Evolutionary conservation across 2,329 filamentous ascomycete species (phyloP), one percentile per base, ranked within the genome.

Genomic region (Xylariaceae sp.): DNA sequence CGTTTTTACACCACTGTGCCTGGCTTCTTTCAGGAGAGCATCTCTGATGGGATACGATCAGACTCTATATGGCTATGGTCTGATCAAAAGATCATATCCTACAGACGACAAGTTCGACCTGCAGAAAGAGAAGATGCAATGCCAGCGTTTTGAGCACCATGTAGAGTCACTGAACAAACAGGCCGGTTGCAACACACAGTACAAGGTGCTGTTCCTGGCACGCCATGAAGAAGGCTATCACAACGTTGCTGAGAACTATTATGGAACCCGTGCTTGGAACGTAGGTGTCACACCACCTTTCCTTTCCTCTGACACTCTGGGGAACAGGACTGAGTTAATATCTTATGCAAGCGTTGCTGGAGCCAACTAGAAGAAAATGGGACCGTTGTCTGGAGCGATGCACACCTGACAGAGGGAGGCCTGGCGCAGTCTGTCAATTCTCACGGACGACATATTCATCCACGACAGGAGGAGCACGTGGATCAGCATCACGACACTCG

Each of bases 141-240:
- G 81, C 81, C 65, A 80, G 57, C 71, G 75, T n/a, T 81, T 85
- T 41, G 64, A 66, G 29, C 59, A 71, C 43, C 78, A 79, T 51
- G 69, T 85, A 18, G 53, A 66, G 14, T 61, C 66, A 16, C 57
- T 85, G 26, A 81, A 81, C 61, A 51, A 56, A 3, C 56, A 68
- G 4, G 47, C 49, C 9, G 61, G 60, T n/a, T 56, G 59, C 8
- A 68, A 65, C 34, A 69, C 71, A 11, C 63, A 68, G 19, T 86
- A 84, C 65, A 81, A 83, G 52, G 67, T 88, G 8, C 56, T 87
- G 19, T 81, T 81, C 59, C 68, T 85, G 58, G 81, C 76, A 3
- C 76, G 83, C 27, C 83, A 87, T 54, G 83, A 83, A 15, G 73
- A 87, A 59, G 83, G 83, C 9, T 76, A 65, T 50, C 74, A 79